Percentiles rank a stretch among this genome's conserved stretches.
These are phyloP conservation scores for Alternaria sp. DNA, from an alignment of 2,329 filamentous ascomycete species.

Conservation along the genomic window DNA sequence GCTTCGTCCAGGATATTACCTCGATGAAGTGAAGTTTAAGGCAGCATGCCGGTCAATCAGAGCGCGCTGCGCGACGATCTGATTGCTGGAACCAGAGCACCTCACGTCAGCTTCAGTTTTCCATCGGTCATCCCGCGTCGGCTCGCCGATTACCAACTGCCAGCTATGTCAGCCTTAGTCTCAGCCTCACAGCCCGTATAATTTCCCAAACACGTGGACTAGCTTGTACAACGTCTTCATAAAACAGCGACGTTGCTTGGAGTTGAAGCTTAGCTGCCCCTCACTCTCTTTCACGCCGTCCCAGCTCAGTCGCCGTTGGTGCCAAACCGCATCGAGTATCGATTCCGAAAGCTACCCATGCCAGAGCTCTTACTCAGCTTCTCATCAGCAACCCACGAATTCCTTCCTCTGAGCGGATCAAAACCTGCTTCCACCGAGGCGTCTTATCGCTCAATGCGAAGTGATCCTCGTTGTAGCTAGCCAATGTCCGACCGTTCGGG, in stretches of 20 bases:
- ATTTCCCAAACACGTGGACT: background rate
- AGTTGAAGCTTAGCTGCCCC: background rate
- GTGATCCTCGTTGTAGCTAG: slow-evolving; percentile 22
- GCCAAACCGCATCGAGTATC: slow-evolving; percentile 1
- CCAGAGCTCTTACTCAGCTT: slow-evolving; percentile 14
- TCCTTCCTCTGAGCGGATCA: background rate
- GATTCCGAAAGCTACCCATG: slow-evolving; percentile 5
- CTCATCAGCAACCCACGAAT: slow-evolving; percentile 8
- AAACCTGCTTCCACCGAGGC: slow-evolving; percentile 4
- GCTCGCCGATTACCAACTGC: background rate
- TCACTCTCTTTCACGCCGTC: background rate
- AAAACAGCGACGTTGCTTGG: background rate
- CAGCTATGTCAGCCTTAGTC: background rate
- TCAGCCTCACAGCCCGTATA: background rate
- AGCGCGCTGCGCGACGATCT: background rate
- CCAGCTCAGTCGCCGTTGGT: background rate
- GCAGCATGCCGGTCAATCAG: background rate
- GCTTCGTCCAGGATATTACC: background rate
- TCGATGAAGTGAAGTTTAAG: background rate
- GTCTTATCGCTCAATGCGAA: slow-evolving; percentile 21
- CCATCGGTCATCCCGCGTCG: background rate
- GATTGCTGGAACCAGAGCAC: background rate
- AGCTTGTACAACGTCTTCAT: background rate
- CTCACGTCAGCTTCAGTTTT: slow-evolving; percentile 2
- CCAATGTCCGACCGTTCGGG: slow-evolving; percentile 42